Percentiles rank a stretch among this genome's conserved stretches.
phyloP scores from a whole-genome alignment of 495 filamentous ascomycete genomes.

The Cercophora newfieldiana region DNA sequence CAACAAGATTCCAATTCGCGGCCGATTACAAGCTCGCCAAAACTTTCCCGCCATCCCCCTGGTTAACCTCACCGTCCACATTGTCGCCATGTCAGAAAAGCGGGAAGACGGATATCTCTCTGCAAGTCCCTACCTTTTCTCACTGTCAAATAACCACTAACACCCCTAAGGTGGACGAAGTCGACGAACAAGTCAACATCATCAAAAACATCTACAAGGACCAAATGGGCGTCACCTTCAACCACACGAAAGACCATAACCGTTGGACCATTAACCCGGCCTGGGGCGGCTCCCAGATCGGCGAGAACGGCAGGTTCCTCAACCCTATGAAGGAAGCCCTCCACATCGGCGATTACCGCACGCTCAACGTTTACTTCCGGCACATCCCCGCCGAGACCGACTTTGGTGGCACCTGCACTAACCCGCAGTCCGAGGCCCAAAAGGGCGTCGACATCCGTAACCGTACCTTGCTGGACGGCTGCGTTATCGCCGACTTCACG shows the following conservation, averaged over 20 bases:
- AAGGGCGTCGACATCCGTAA: background rate
- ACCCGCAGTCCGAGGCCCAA: background rate
- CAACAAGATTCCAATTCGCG: conserved; percentile 2
- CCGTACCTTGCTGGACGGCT: background rate
- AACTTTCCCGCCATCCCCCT: conserved; percentile 1
- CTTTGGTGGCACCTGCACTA: conserved; percentile 5
- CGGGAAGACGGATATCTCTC: conserved; percentile 8
- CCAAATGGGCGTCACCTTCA: conserved; percentile 4
- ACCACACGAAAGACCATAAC: conserved; percentile 10
- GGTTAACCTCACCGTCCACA: conserved; percentile 10
- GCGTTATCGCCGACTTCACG: background rate
- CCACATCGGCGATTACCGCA: conserved; percentile 9
- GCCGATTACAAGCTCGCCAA: background rate
- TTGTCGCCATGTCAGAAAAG: background rate
- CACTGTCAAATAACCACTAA: too few relatives aligned
- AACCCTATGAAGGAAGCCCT: conserved; percentile 4
- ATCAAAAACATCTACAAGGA: conserved; percentile 8
- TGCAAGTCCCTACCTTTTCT: too few relatives aligned
- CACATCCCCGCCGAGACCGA: background rate
- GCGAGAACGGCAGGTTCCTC: background rate
- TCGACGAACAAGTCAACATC: conserved; percentile 8
- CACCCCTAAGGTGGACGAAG: background rate
- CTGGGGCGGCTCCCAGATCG: background rate
- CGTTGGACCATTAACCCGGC: background rate
- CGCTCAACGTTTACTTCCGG: conserved; percentile 4